Conservation (phyloP, 805 yeast species). For the Lachancea mirantina region DNA sequence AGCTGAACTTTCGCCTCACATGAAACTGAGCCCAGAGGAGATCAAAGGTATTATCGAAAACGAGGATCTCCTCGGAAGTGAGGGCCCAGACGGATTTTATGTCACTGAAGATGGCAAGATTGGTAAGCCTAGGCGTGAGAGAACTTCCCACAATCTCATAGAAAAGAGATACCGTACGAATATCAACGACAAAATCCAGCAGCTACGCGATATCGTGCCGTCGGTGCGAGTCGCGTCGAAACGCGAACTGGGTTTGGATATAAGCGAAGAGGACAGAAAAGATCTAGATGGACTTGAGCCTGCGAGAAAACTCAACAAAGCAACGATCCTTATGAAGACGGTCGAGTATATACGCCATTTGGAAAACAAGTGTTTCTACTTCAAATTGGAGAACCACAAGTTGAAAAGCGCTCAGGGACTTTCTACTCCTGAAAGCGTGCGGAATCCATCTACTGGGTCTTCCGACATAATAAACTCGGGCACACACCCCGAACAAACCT, state of each 20-base stretch:
- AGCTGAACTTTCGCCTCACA: too few species aligned
- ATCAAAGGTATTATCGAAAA: too few species aligned
- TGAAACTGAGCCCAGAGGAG: too few species aligned
- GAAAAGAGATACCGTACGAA: slow-evolving; percentile 68
- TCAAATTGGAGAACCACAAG: slow-evolving; percentile 42
- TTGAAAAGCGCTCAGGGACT: slow-evolving; percentile 22
- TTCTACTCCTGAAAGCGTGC: slow-evolving; percentile 16
- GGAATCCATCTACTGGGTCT: slow-evolving; percentile 18
- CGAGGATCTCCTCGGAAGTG: too few species aligned
- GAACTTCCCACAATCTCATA: slow-evolving; percentile 61
- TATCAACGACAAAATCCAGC: slow-evolving; percentile 59
- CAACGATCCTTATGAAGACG: slow-evolving; percentile 67
- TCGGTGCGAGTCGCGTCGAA: slow-evolving; percentile 45
- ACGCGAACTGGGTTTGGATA: slow-evolving; percentile 40
- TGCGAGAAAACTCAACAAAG: slow-evolving; percentile 70
- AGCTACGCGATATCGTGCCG: slow-evolving; percentile 61
- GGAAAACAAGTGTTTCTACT: slow-evolving; percentile 50
- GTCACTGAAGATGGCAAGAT: slow-evolving; percentile 6
- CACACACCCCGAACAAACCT: slow-evolving; percentile 3
- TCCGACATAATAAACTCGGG: slow-evolving; percentile 9
- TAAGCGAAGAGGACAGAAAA: slow-evolving; percentile 50
- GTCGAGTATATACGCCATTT: slow-evolving; percentile 71
- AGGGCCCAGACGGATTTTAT: background rate
- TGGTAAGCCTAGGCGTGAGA: slow-evolving; percentile 37
- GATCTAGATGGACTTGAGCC: slow-evolving; percentile 68